phyloP scores from a whole-genome alignment of 192 early-diverging fungal genomes.

The Podila verticillata region DNA sequence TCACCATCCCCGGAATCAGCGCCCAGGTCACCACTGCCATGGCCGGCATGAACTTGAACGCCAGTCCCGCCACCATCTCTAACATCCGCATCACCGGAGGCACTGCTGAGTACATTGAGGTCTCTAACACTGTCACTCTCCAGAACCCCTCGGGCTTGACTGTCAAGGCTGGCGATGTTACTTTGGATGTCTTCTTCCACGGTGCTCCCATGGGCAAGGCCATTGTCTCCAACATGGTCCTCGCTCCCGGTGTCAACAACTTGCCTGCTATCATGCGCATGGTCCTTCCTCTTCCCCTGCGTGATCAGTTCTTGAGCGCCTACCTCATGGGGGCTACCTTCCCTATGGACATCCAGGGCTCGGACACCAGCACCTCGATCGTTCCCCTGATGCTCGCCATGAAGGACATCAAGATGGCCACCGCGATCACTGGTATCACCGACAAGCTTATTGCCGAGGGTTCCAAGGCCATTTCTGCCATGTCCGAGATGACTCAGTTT shows the following conservation, averaged over 20 bases:
- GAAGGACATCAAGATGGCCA: conserved; percentile 51
- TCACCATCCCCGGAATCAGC: conserved; percentile 60
- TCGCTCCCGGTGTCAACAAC: conserved; percentile 60
- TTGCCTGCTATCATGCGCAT: conserved; percentile 55
- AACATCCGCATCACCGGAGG: conserved; percentile 63
- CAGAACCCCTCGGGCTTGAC: conserved; percentile 63
- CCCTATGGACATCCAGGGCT: conserved; percentile 55
- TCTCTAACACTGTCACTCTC: conserved; percentile 53
- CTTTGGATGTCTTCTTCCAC: conserved; percentile 50
- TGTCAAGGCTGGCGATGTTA: conserved; percentile 59
- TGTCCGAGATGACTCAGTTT: conserved; percentile 31
- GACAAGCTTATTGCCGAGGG: conserved; percentile 48
- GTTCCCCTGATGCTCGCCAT: conserved; percentile 57
- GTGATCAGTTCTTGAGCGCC: conserved; percentile 53
- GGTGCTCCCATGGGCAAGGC: conserved; percentile 53
- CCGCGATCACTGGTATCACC: conserved; percentile 56
- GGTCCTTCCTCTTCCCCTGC: conserved; percentile 19
- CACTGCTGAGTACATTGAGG: conserved; percentile 53
- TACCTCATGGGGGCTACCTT: conserved; percentile 52
- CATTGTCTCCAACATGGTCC: conserved; percentile 48
- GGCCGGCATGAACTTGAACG: conserved; percentile 64
- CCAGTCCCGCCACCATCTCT: conserved; percentile 56
- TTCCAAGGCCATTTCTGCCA: conserved; percentile 13
- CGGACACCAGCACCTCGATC: conserved; percentile 50
- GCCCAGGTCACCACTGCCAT: conserved; percentile 60